Conservation (phyloP, 75 land plant species). For the Isoetes taiwanensis region DNA sequence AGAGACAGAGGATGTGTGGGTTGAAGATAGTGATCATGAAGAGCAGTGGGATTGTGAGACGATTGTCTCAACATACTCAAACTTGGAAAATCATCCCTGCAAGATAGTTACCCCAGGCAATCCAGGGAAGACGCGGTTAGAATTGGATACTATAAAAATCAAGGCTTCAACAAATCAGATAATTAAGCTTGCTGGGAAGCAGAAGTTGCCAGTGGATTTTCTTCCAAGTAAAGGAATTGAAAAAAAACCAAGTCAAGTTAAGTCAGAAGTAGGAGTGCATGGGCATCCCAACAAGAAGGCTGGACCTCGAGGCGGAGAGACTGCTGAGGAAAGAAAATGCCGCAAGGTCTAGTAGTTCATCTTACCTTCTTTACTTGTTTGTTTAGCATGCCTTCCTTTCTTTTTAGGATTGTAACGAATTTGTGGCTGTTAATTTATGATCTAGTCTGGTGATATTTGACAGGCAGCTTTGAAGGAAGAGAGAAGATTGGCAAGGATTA, state of each 20-base stretch:
- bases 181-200: constrained; percentile 62
- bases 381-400: not conserved
- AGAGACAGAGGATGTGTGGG: constrained; percentile 26
- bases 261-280: constrained; percentile 3
- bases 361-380: not conserved
- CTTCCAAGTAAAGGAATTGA: constrained; percentile 27
- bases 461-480: constrained; percentile 72
- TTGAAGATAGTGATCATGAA: constrained; percentile 53
- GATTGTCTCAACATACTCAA: constrained; percentile 75
- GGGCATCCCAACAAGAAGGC: constrained; percentile 17
- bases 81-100: constrained; percentile 89
- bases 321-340: constrained; percentile 70
- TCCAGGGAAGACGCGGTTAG: constrained; percentile 29
- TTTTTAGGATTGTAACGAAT: not conserved
- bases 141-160: constrained; percentile 16
- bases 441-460: not conserved
- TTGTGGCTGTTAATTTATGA: not conserved
- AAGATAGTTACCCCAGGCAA: constrained; percentile 53
- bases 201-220: constrained; percentile 59
- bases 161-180: constrained; percentile 11
- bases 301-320: constrained; percentile 30
- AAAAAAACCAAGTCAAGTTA: constrained; percentile 10
- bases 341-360: constrained; percentile 43
- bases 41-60: constrained; percentile 91
- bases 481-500: constrained; percentile 49